Conservation (phyloP, 192 early-diverging fungal genomes). For the Umbelopsis isabellina region DNA sequence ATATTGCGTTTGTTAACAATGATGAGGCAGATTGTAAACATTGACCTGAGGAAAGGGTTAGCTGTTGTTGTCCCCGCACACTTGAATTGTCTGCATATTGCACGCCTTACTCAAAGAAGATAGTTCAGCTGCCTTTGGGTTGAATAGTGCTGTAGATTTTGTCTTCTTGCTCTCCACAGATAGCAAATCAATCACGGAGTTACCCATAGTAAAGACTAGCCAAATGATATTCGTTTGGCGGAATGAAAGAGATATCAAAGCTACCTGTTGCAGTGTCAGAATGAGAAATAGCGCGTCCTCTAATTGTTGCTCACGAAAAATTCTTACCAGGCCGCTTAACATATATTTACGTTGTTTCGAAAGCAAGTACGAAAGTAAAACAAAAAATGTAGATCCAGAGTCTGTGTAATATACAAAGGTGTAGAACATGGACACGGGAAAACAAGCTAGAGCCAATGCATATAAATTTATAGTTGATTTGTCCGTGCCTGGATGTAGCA, state of each 20-base stretch:
- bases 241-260: slow-evolving; percentile 61
- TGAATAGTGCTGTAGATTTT: slow-evolving; percentile 8
- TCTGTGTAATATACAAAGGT: slow-evolving; percentile 93
- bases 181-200: slow-evolving; percentile 39
- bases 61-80: background rate
- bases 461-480: slow-evolving; percentile 17
- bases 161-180: slow-evolving; percentile 4
- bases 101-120: slow-evolving; percentile 24
- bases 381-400: slow-evolving; percentile 79
- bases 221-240: slow-evolving; percentile 95
- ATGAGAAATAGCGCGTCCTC: no score
- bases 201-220: slow-evolving; percentile 71
- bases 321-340: slow-evolving; percentile 60
- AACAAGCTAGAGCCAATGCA: slow-evolving; percentile 58
- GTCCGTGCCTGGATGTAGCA: slow-evolving; percentile 41
- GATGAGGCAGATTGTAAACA: background rate
- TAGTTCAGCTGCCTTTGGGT: slow-evolving; percentile 21
- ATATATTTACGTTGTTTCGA: slow-evolving; percentile 50
- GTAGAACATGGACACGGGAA: slow-evolving; percentile 87
- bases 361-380: slow-evolving; percentile 67
- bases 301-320: no score
- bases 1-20: background rate
- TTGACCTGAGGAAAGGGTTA: background rate
- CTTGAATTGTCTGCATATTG: no score
- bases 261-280: slow-evolving; percentile 22